phyloP scores from a whole-genome alignment of 2,329 filamentous ascomycete genomes.

The Metarhizium humberi region DNA sequence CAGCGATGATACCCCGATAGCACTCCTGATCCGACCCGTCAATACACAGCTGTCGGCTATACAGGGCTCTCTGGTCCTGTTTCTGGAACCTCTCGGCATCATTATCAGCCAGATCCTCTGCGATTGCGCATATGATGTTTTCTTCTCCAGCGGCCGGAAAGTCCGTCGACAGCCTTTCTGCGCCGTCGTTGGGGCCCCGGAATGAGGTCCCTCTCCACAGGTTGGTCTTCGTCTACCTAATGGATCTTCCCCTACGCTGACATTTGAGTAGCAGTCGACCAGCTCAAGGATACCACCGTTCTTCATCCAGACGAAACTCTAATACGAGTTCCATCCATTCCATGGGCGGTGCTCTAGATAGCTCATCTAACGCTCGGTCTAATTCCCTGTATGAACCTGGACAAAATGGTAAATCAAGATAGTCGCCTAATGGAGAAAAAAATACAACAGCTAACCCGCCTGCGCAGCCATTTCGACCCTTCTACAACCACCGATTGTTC shows the following conservation, averaged over 20 bases:
- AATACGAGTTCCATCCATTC: slow-evolving; percentile 82
- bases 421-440: neutral
- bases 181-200: slow-evolving; percentile 39
- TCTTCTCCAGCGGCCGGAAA: slow-evolving; percentile 49
- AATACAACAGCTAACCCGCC: slow-evolving; percentile 1
- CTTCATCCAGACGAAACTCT: slow-evolving; percentile 60
- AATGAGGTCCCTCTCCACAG: slow-evolving; percentile 51
- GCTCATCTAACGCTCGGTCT: slow-evolving; percentile 46
- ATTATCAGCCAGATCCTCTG: neutral
- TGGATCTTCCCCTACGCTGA: slow-evolving; percentile 9
- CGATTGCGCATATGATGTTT: slow-evolving; percentile 41
- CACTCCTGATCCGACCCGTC: slow-evolving; percentile 19
- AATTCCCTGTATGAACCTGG: slow-evolving; percentile 59
- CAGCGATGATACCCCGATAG: slow-evolving; percentile 44
- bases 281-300: slow-evolving; percentile 36
- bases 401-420: slow-evolving; percentile 59
- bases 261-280: slow-evolving; percentile 27
- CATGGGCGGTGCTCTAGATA: slow-evolving; percentile 74
- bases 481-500: slow-evolving; percentile 81
- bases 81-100: neutral
- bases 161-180: slow-evolving; percentile 56
- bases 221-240: slow-evolving; percentile 24
- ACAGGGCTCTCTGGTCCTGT: slow-evolving; percentile 5
- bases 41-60: slow-evolving; percentile 25
- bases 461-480: slow-evolving; percentile 76